Evolutionary conservation across 768 basidiomycete genomes (phyloP).

Genomic region (Leucocoprinus leucothites): DNA sequence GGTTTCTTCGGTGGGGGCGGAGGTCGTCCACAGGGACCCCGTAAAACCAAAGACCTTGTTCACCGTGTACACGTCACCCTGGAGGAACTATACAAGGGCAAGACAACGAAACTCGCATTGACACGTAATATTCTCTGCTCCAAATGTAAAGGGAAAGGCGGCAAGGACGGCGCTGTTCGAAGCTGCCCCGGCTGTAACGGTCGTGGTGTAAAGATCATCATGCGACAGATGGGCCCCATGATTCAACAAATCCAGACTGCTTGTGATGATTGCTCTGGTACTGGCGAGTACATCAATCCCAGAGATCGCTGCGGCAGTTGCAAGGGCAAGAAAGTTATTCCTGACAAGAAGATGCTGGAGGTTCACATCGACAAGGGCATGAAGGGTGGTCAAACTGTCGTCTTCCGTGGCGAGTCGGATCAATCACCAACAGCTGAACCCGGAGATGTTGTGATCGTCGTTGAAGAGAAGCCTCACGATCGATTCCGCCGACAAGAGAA

Average conservation of each 20-base stretch:
- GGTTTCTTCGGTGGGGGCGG: conserved; percentile 75
- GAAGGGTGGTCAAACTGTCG: conserved; percentile 90
- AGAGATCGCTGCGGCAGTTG: conserved; percentile 92
- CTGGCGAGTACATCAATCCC: conserved; percentile 91
- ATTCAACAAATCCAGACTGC: conserved; percentile 97
- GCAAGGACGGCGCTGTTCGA: conserved; percentile 94
- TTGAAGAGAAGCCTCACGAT: conserved; percentile 91
- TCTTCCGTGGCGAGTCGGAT: conserved; percentile 88
- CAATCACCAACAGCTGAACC: conserved; percentile 86
- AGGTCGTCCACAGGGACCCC: conserved; percentile 67
- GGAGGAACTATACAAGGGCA: conserved; percentile 98
- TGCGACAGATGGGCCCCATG: conserved; percentile 99
- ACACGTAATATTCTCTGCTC: conserved; percentile 92
- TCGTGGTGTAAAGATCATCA: conserved; percentile 84
- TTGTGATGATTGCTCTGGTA: conserved; percentile 90
- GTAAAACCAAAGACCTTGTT: conserved; percentile 97
- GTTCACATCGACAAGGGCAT: conserved; percentile 98
- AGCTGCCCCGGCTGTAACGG: conserved; percentile 77
- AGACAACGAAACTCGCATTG: conserved; percentile 95
- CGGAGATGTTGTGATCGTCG: conserved; percentile 92
- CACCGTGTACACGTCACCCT: conserved; percentile 96
- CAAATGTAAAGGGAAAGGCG: conserved; percentile 95
- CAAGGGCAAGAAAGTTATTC: conserved; percentile 91
- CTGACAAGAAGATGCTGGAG: conserved; percentile 96
- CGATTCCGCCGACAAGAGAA: conserved; percentile 86